phyloP scores from a whole-genome alignment of 768 basidiomycete genomes.

The Kwoniella botswanensis region DNA sequence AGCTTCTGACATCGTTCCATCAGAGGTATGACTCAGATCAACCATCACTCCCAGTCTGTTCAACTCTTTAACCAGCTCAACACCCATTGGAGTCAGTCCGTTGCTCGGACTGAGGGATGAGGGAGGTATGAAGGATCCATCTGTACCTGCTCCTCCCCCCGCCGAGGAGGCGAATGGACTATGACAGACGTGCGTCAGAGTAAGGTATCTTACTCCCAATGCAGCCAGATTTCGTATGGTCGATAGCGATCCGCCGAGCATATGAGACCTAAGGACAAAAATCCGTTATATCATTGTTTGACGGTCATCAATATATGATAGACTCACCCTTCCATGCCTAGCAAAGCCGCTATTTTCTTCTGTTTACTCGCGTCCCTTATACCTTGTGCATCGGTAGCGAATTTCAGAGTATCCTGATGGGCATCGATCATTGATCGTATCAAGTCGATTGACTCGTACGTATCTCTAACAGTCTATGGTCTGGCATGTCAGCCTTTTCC shows the following conservation, averaged over 20 bases:
- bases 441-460: slow-evolving; percentile 30
- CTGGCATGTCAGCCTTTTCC: no score
- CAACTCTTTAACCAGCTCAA: slow-evolving; percentile 27
- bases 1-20: slow-evolving; percentile 25
- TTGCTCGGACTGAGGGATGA: slow-evolving; percentile 17
- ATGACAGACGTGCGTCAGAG: slow-evolving; percentile 36
- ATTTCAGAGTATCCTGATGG: slow-evolving; percentile 2
- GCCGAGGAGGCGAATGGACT: slow-evolving; percentile 32
- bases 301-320: no score
- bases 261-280: slow-evolving; percentile 20
- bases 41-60: slow-evolving; percentile 39
- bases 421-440: slow-evolving; percentile 23
- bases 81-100: slow-evolving; percentile 29
- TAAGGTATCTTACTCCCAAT: slow-evolving; percentile 35
- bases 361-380: slow-evolving; percentile 13
- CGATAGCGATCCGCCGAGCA: slow-evolving; percentile 33
- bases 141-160: slow-evolving; percentile 24
- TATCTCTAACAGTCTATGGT: slow-evolving; percentile 25
- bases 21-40: slow-evolving; percentile 31
- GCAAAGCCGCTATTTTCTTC: slow-evolving; percentile 27
- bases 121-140: slow-evolving; percentile 20
- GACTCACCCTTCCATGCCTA: slow-evolving; percentile 38
- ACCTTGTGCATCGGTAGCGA: slow-evolving; percentile 2
- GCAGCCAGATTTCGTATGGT: slow-evolving; percentile 26
- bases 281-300: no score